Evolutionary conservation across 345 rosid species (phyloP).

Genomic region (Arabidopsis suecica): DNA sequence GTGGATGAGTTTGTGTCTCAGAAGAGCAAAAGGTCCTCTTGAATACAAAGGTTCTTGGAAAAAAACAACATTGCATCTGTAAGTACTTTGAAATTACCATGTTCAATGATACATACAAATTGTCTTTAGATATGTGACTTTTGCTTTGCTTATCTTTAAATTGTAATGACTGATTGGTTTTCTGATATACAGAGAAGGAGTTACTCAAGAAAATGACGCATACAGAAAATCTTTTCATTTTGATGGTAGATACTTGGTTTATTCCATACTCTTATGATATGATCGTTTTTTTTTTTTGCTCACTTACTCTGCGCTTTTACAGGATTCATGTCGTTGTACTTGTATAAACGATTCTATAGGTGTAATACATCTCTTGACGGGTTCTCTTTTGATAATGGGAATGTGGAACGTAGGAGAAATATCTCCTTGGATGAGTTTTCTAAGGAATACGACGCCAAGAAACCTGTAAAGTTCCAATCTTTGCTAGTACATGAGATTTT

Average conservation of each 20-base stretch:
- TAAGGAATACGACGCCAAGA: conserved; percentile 60
- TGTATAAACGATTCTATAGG: conserved; percentile 86
- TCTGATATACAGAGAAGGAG: conserved; percentile 61
- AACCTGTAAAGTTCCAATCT: conserved; percentile 68
- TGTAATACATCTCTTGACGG: conserved; percentile 71
- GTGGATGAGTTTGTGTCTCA: conserved; percentile 84
- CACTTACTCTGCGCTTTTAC: conserved; percentile 36
- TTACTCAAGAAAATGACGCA: conserved; percentile 47
- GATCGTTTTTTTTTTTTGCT: background rate
- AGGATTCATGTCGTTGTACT: conserved; percentile 85
- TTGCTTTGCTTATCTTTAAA: background rate
- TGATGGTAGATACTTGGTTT: conserved; percentile 56
- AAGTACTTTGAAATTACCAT: conserved; percentile 34
- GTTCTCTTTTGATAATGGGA: conserved; percentile 70
- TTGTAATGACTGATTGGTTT: conserved; percentile 20
- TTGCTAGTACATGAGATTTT: background rate
- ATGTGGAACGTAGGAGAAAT: conserved; percentile 68
- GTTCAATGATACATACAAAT: background rate
- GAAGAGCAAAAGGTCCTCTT: conserved; percentile 55
- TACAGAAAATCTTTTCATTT: conserved; percentile 56
- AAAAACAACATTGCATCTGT: conserved; percentile 71
- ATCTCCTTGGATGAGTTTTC: conserved; percentile 65
- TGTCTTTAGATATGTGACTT: background rate
- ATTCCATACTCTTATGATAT: background rate
- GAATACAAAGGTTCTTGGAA: conserved; percentile 89